These are phyloP conservation scores for Phytophthora litchii DNA, from an alignment of 352 stramenopile species.

Conservation along the genomic window DNA sequence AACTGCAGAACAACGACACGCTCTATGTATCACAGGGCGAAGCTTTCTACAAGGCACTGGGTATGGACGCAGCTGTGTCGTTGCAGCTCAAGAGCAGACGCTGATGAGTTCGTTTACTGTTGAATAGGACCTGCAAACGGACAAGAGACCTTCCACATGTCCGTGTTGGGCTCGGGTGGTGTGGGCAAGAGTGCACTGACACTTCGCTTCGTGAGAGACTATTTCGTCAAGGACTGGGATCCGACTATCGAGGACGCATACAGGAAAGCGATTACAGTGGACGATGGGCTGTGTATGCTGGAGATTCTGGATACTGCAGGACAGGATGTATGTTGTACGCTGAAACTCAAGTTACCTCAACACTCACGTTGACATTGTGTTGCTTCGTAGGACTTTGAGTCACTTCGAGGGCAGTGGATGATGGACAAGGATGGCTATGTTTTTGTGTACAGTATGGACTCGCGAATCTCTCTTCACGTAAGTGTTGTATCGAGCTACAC, in stretches of 20 bases:
- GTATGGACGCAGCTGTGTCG: conserved; percentile 10
- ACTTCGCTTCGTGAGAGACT: conserved; percentile 89
- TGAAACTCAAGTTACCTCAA: too few relatives aligned
- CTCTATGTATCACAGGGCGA: conserved; percentile 87
- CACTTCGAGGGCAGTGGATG: conserved; percentile 89
- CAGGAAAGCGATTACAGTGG: conserved; percentile 85
- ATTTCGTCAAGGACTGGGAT: conserved; percentile 93
- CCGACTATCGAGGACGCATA: conserved; percentile 93
- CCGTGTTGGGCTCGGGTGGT: conserved; percentile 86
- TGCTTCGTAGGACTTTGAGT: conserved; percentile 80
- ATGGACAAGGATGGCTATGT: conserved; percentile 92
- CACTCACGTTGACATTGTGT: background rate
- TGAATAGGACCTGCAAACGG: conserved; percentile 53
- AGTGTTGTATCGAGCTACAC: conserved; percentile 3
- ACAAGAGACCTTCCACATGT: conserved; percentile 88
- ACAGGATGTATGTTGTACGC: conserved; percentile 71
- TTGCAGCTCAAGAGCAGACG: background rate
- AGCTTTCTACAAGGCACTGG: conserved; percentile 82
- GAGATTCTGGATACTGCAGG: conserved; percentile 92
- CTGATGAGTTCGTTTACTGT: conserved; percentile 8
- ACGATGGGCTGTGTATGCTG: conserved; percentile 87
- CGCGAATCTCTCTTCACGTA: conserved; percentile 85
- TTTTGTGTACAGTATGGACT: conserved; percentile 93
- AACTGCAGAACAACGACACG: conserved; percentile 91
- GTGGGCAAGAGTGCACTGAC: conserved; percentile 93